Conservation (phyloP, 2,329 filamentous ascomycete species). For the Seiridium unicorne region DNA sequence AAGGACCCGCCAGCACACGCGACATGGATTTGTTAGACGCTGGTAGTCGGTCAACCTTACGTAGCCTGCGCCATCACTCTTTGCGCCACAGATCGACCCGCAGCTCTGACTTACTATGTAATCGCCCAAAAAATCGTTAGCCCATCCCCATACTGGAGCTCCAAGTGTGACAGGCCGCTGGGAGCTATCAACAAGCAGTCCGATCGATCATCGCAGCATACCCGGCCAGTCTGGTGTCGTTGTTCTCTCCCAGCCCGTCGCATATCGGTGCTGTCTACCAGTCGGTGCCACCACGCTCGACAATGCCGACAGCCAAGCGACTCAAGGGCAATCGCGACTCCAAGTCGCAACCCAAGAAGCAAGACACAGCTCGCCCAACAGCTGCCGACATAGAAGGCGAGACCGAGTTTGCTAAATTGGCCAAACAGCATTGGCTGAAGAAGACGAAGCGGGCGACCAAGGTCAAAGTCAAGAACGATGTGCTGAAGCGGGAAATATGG, state of each 20-base stretch:
- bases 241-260: background rate
- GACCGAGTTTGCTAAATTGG: constrained; percentile 71
- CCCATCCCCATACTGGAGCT: background rate
- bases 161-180: constrained; percentile 1
- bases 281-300: constrained; percentile 1
- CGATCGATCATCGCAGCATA: background rate
- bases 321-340: constrained; percentile 50
- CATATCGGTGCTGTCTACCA: constrained; percentile 12
- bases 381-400: constrained; percentile 70
- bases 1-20: background rate
- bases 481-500: constrained; percentile 87
- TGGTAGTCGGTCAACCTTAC: too few relatives aligned
- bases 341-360: constrained; percentile 34
- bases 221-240: background rate
- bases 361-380: constrained; percentile 54
- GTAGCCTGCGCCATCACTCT: background rate
- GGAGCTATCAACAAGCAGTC: background rate
- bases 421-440: constrained; percentile 82
- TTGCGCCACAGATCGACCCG: constrained; percentile 3
- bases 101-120: background rate
- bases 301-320: constrained; percentile 60
- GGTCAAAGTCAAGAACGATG: constrained; percentile 75
- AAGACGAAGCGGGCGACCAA: constrained; percentile 58
- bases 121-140: constrained; percentile 5
- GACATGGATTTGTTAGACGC: background rate